Evolutionary conservation across 164 flowering plant species (phyloP), one percentile per base, ranked within the genome.

Genomic region (Sextonia rubra): DNA sequence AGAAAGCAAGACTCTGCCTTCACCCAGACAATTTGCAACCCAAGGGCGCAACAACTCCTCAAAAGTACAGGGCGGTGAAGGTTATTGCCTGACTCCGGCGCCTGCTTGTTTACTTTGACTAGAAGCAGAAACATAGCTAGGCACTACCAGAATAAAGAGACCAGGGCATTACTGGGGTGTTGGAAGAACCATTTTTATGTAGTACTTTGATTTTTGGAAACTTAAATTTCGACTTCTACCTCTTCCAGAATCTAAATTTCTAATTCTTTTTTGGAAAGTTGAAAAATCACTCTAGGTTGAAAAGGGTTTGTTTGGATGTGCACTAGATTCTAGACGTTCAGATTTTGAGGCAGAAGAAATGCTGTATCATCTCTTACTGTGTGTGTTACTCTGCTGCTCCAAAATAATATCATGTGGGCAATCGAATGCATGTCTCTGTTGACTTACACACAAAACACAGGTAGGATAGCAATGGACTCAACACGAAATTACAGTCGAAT

Each of bases 21-120:
- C 95, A 91, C 78, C 94, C 94, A 15, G 95, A 90, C 72, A 91
- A 91, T 75, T 71, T 91, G 68, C 97, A 91, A 58, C 97, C 90
- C 74, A 87, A 89, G 78, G 90, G 94, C 30, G 89, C 87, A n/a
- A 80, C 94, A 1, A 62, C 60, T 1, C 73, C 70, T 1, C 91
- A 86, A 68, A 91, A 86, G 66, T 80, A 83, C 73, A 69, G 86
- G 12, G 93, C 93, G 1, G 85, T 83, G 25, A 85, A 83, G 74
- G 89, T 83, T 12, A 89, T 90, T 75, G 64, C 87, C 22, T 77
- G 90, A 68, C 92, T 91, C 55, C 94, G 97, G 97, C 90, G 82
- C 25, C 14, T n/a, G n/a, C n/a, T n/a, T 64, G 47, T 15, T 6
- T 48, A 12, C 47, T 20, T 23, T 8, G 11, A 24, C 37, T 27